Evolutionary conservation across 768 basidiomycete genomes (phyloP).

Genomic region (Mrakia gelida): DNA sequence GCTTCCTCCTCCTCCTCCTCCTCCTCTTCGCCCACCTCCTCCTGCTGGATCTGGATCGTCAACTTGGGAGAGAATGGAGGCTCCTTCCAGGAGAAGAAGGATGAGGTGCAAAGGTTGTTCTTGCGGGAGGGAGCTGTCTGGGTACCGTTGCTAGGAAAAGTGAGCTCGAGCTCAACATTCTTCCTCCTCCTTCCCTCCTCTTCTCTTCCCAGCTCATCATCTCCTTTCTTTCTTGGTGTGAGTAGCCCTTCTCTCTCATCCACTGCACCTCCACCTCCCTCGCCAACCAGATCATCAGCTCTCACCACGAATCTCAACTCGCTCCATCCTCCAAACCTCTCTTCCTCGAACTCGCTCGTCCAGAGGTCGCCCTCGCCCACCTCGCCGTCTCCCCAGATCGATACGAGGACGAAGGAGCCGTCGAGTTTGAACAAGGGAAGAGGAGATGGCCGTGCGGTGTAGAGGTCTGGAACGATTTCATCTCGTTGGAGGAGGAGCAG

Average conservation of each 20-base stretch:
- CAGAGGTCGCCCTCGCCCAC: conserved; percentile 14
- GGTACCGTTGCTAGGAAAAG: conserved; percentile 26
- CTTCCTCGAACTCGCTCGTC: conserved; percentile 27
- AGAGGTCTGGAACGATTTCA: conserved; percentile 30
- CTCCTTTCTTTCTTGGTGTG: too few species aligned
- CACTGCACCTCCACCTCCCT: not conserved
- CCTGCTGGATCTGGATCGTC: conserved; percentile 29
- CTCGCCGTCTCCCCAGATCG: conserved; percentile 12
- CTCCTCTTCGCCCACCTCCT: not conserved
- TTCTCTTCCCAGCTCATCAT: not conserved
- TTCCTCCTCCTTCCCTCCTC: not conserved
- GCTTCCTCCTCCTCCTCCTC: not conserved
- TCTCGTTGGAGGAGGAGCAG: conserved; percentile 23
- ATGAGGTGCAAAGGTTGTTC: not conserved
- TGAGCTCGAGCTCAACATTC: not conserved
- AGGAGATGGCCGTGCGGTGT: conserved; percentile 24
- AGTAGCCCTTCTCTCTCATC: conserved; percentile 30
- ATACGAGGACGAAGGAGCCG: conserved; percentile 4
- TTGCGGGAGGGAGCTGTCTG: not conserved
- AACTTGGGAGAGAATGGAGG: conserved; percentile 28
- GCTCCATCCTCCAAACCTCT: conserved; percentile 20
- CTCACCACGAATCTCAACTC: not conserved
- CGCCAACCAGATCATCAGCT: conserved; percentile 2
- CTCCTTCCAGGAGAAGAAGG: not conserved
- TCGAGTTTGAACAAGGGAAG: conserved; percentile 24